Conservation (phyloP, 257 asterid genomes). For the Plantago major region DNA sequence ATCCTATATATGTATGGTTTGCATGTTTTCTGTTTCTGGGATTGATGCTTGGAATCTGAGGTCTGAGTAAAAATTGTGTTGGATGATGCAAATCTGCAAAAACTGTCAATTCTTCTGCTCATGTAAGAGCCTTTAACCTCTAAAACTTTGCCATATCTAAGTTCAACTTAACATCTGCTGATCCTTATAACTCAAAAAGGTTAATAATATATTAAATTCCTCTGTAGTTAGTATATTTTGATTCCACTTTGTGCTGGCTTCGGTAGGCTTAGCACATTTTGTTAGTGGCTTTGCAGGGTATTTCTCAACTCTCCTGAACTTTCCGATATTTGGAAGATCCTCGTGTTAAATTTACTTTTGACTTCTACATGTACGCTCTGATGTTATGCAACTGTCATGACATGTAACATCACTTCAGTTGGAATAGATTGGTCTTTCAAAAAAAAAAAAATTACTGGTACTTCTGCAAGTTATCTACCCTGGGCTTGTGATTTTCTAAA, state of each 20-base stretch:
- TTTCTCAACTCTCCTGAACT: too few relatives aligned
- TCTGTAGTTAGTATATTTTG: too few relatives aligned
- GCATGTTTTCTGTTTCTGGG: conserved; percentile 31
- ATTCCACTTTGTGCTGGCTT: too few relatives aligned
- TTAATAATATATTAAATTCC: too few relatives aligned
- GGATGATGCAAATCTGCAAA: conserved; percentile 36
- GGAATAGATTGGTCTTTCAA: not conserved
- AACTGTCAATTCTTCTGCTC: conserved; percentile 27
- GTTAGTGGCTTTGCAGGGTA: too few relatives aligned
- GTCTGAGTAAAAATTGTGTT: conserved; percentile 29
- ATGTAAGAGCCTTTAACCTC: conserved; percentile 40
- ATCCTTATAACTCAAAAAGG: not conserved
- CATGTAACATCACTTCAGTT: not conserved
- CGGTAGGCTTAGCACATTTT: too few relatives aligned
- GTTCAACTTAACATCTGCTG: not conserved
- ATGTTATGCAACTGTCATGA: not conserved
- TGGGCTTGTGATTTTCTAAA: too few relatives aligned
- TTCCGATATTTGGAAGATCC: too few relatives aligned
- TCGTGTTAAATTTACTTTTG: too few relatives aligned
- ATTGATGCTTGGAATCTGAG: conserved; percentile 27
- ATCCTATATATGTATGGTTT: conserved; percentile 26
- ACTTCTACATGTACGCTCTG: too few relatives aligned
- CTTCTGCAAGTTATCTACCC: too few relatives aligned
- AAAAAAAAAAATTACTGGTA: too few relatives aligned
- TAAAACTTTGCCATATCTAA: conserved; percentile 4